phyloP scores from a whole-genome alignment of 2,329 filamentous ascomycete genomes.

The Beauveria medogensis region DNA sequence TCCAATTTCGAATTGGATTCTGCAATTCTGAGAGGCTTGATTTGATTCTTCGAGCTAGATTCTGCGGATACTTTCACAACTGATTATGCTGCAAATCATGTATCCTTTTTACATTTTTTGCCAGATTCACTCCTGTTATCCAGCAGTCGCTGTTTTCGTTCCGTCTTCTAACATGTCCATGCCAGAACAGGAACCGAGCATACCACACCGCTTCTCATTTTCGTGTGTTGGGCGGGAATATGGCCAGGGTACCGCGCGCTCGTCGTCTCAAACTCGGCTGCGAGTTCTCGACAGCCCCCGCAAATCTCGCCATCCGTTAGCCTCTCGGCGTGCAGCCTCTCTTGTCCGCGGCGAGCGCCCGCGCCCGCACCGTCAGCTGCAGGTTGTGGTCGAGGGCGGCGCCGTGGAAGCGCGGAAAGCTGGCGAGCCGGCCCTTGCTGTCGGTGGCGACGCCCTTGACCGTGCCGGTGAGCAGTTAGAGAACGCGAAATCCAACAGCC shows the following conservation, averaged over 20 bases:
- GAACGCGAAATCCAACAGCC: no score
- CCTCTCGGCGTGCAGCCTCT: slow-evolving; percentile 39
- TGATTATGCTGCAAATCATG: slow-evolving; percentile 7
- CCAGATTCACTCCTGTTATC: no score
- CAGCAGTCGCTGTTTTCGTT: no score
- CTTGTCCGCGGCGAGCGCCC: slow-evolving; percentile 51
- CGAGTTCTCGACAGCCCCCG: slow-evolving; percentile 36
- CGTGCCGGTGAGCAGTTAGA: slow-evolving; percentile 23
- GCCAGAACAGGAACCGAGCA: background rate
- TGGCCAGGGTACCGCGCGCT: slow-evolving; percentile 42
- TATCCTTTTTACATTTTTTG: background rate
- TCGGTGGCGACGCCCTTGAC: slow-evolving; percentile 18
- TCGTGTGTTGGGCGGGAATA: slow-evolving; percentile 27
- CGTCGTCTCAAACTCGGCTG: slow-evolving; percentile 38
- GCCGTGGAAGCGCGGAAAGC: slow-evolving; percentile 53
- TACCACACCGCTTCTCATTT: slow-evolving; percentile 4
- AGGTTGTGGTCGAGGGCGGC: no score
- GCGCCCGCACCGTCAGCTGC: slow-evolving; percentile 30
- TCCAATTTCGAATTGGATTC: slow-evolving; percentile 36
- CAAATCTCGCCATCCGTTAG: slow-evolving; percentile 37
- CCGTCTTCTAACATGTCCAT: background rate
- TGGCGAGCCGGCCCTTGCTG: slow-evolving; percentile 17
- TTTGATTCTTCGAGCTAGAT: slow-evolving; percentile 19
- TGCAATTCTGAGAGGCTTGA: slow-evolving; percentile 39
- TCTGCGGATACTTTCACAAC: slow-evolving; percentile 13